A percentile compares a stretch with the other conserved stretches of the same genome.
These are phyloP conservation scores for Malassezia pachydermatis DNA, from an alignment of 1,284 basidiomycete genomes.

Conservation along the genomic window DNA sequence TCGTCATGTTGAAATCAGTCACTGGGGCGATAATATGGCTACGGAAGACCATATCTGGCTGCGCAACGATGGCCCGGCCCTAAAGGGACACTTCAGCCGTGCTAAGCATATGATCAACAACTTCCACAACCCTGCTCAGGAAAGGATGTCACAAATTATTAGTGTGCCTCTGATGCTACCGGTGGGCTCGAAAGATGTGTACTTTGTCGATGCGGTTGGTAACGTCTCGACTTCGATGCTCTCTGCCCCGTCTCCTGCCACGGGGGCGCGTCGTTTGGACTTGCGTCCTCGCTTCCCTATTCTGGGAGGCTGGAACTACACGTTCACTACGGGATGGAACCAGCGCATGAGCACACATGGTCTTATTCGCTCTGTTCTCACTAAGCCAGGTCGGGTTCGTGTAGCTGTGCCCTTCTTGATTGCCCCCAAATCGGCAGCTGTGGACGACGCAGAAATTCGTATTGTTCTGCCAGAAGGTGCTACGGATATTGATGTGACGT, in stretches of 20 bases:
- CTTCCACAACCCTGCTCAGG: conserved; percentile 59
- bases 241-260: conserved; percentile 54
- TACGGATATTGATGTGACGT: conserved; percentile 59
- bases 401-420: conserved; percentile 80
- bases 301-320: conserved; percentile 95
- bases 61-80: conserved; percentile 74
- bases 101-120: conserved; percentile 69
- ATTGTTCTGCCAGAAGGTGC: conserved; percentile 89
- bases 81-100: conserved; percentile 92
- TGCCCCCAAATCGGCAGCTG: conserved; percentile 65
- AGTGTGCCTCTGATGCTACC: conserved; percentile 15
- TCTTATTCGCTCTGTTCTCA: conserved; percentile 48
- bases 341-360: conserved; percentile 49
- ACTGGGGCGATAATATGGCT: conserved; percentile 92
- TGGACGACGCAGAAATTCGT: conserved; percentile 67
- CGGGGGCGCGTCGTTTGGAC: conserved; percentile 56
- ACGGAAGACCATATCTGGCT: conserved; percentile 77
- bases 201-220: conserved; percentile 56
- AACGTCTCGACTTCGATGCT: conserved; percentile 92
- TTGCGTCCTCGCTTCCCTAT: conserved; percentile 82
- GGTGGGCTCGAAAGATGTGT: conserved; percentile 18
- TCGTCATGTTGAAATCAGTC: conserved; percentile 77
- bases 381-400: conserved; percentile 53
- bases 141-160: conserved; percentile 44
- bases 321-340: conserved; percentile 87